phyloP scores from a whole-genome alignment of 2,329 filamentous ascomycete species.

The Colletotrichum zoysiae region DNA sequence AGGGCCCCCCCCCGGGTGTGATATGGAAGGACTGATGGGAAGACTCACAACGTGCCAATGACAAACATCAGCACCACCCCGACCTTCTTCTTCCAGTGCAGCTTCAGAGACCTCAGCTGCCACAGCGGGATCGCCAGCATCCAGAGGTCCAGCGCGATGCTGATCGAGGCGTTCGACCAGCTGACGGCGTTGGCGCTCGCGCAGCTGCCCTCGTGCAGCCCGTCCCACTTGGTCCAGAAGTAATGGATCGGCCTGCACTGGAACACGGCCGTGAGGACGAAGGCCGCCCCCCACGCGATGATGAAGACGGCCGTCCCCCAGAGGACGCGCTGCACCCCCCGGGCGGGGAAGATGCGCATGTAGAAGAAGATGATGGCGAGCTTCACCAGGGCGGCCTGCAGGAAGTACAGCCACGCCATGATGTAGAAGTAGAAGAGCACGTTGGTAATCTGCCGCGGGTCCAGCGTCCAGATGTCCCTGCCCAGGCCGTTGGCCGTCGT shows the following conservation, averaged over 20 bases:
- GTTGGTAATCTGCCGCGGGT: conserved; percentile 53
- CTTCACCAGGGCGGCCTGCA: conserved; percentile 57
- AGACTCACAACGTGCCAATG: conserved; percentile 54
- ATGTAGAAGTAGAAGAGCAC: conserved; percentile 56
- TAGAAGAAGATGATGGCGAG: conserved; percentile 64
- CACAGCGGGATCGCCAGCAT: conserved; percentile 62
- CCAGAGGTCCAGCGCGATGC: conserved; percentile 62
- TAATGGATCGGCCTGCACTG: conserved; percentile 61
- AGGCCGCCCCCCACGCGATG: conserved; percentile 52
- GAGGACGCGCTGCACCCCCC: conserved; percentile 51
- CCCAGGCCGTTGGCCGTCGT: conserved; percentile 55
- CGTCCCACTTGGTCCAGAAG: conserved; percentile 66
- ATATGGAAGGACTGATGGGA: not conserved
- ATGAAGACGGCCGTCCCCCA: conserved; percentile 55
- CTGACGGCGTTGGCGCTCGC: conserved; percentile 58
- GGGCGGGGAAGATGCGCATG: conserved; percentile 61
- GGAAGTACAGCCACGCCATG: conserved; percentile 57
- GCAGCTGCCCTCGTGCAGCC: conserved; percentile 58
- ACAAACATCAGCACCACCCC: conserved; percentile 59
- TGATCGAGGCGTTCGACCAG: conserved; percentile 62
- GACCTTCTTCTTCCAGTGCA: conserved; percentile 59
- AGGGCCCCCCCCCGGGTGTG: not conserved
- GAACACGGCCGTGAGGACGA: conserved; percentile 56
- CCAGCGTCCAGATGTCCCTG: conserved; percentile 60
- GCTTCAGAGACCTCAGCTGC: conserved; percentile 52